Conservation (phyloP, 1,284 basidiomycete species). For the Malassezia obtusa region DNA sequence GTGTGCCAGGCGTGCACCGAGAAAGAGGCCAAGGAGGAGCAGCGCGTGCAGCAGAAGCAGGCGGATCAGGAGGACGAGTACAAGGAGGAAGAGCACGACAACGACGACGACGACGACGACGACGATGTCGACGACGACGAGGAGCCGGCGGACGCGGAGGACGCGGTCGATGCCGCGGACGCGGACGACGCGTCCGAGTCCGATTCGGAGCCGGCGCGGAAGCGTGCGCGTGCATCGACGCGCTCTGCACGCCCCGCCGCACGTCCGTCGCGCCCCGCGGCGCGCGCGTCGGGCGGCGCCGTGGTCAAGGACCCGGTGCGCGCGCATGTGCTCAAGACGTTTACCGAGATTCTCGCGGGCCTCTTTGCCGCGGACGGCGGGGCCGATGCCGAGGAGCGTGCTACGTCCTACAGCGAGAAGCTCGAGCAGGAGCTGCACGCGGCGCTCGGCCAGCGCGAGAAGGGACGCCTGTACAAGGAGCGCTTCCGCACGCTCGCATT, state of each 20-base stretch:
- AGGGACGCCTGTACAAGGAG: slow-evolving; percentile 32
- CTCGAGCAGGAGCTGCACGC: slow-evolving; percentile 12
- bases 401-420: slow-evolving; percentile 1
- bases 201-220: neutral
- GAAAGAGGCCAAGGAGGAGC: neutral
- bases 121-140: neutral
- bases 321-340: slow-evolving; percentile 13
- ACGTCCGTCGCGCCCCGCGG: neutral
- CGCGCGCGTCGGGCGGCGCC: neutral
- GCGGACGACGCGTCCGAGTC: neutral
- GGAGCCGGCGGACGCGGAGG: neutral
- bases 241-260: neutral
- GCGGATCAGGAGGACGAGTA: neutral
- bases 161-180: neutral
- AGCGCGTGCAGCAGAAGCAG: neutral
- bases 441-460: slow-evolving; percentile 1
- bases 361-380: neutral
- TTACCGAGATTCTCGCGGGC: slow-evolving; percentile 6
- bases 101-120: slow-evolving; percentile 2
- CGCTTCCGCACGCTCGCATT: slow-evolving; percentile 42
- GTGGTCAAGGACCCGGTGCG: slow-evolving; percentile 10
- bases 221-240: neutral
- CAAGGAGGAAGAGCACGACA: neutral
- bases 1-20: slow-evolving; percentile 26
- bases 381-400: neutral